Evolutionary conservation across 2,329 filamentous ascomycete genomes (phyloP), one percentile per base, ranked within the genome.

Genomic region (Claviceps arundinis): DNA sequence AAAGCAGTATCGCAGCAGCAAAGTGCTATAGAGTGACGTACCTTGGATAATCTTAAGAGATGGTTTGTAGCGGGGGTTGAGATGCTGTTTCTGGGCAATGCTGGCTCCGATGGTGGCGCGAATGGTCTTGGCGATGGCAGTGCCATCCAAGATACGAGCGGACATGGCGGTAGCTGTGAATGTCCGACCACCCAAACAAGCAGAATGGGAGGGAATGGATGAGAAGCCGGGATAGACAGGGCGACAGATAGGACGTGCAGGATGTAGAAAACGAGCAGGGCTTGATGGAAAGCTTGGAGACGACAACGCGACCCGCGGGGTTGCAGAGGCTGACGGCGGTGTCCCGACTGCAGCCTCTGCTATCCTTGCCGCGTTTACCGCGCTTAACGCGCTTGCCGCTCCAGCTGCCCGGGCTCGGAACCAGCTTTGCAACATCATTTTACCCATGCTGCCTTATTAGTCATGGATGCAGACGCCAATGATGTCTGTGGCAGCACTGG

Each of bases 11-110:
- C 48, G 14, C 48, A 54, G 49, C 38, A 42, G 56, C 45, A 16
- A 42, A 52, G 43, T 19, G n/a, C 26, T 34, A 34, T 34, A 34
- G 17, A 47, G 37, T 47, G 22, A 26, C 78, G 61, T 68, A 90
- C 88, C 87, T 80, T 98, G 93, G 59, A 98, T 85, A 68, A 98
- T 98, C 68, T 89, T 93, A 67, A 98, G 77, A 58, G 80, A 86
- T 50, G 93, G 93, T 72, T 84, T 83, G 75, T 89, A 98, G 61
- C 89, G 80, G 42, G 91, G 86, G 67, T 96, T 96, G 55, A 75
- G 70, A 70, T 81, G 78, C 70, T 96, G 91, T 67, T 82, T 85
- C 66, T 87, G 76, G 60, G 81, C 78, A 69, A 98, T 94, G 70
- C 96, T 84, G 47, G 73, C 73, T 62, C 84, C 84, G 62, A 98